Evolutionary conservation across 306 rosid genomes (phyloP).

Genomic region (Vigna trinervia): DNA sequence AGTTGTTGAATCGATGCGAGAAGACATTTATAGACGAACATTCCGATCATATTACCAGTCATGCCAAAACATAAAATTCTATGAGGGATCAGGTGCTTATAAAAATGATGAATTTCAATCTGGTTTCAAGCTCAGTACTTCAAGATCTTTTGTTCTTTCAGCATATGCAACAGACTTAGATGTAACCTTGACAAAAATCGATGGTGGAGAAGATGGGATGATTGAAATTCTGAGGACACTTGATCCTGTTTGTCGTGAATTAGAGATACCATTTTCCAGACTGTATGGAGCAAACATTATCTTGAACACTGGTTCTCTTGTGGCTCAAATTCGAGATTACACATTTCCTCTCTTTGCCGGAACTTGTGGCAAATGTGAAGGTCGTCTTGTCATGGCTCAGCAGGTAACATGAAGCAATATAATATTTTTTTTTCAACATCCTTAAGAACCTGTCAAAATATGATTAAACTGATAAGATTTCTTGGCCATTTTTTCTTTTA

Average conservation of each 20-base stretch:
- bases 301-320: slow-evolving; percentile 71
- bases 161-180: slow-evolving; percentile 69
- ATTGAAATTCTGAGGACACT: slow-evolving; percentile 72
- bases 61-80: slow-evolving; percentile 66
- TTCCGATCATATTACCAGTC: slow-evolving; percentile 84
- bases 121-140: slow-evolving; percentile 83
- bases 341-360: slow-evolving; percentile 81
- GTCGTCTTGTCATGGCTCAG: slow-evolving; percentile 85
- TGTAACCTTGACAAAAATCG: slow-evolving; percentile 73
- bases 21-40: slow-evolving; percentile 75
- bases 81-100: slow-evolving; percentile 90
- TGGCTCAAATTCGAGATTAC: slow-evolving; percentile 69
- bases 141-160: slow-evolving; percentile 76
- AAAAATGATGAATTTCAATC: slow-evolving; percentile 75
- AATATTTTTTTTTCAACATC: too few species aligned
- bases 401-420: slow-evolving; percentile 65
- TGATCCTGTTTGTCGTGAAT: slow-evolving; percentile 77
- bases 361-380: slow-evolving; percentile 80
- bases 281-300: slow-evolving; percentile 80
- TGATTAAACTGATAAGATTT: slow-evolving; percentile 37
- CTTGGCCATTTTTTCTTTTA: slow-evolving; percentile 44
- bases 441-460: background rate
- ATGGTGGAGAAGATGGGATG: slow-evolving; percentile 93
- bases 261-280: slow-evolving; percentile 83
- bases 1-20: slow-evolving; percentile 57